phyloP scores from a whole-genome alignment of 352 stramenopile species.

The Pilasporangium apinafurcum region DNA sequence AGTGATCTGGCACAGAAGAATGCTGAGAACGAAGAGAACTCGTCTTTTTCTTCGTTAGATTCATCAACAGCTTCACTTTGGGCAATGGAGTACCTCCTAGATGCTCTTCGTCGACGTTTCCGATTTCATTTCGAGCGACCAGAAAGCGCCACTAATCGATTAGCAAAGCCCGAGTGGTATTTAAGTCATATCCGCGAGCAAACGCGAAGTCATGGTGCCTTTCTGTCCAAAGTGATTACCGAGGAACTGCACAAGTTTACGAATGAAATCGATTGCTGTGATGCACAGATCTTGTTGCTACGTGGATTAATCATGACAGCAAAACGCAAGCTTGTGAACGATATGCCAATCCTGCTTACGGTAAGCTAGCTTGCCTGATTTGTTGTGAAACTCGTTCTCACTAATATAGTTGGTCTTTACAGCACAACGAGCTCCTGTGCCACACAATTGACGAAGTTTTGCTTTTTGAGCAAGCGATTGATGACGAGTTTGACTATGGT shows the following conservation, averaged over 20 bases:
- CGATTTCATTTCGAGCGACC: constrained; percentile 67
- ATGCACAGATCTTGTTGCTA: constrained; percentile 57
- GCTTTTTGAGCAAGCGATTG: constrained; percentile 59
- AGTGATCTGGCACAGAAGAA: neutral
- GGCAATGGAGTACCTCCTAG: constrained; percentile 57
- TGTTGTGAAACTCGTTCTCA: neutral
- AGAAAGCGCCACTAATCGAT: constrained; percentile 60
- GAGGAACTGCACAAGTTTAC: constrained; percentile 43
- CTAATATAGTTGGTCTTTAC: constrained; percentile 2
- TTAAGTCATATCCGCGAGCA: constrained; percentile 58
- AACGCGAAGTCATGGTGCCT: constrained; percentile 29
- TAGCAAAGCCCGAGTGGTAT: constrained; percentile 75
- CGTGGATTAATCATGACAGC: constrained; percentile 32
- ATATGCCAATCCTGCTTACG: constrained; percentile 32
- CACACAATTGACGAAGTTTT: constrained; percentile 71
- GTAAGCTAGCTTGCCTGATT: constrained; percentile 11
- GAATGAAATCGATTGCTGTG: constrained; percentile 35
- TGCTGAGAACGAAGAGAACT: too few species aligned
- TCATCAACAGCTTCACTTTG: too few species aligned
- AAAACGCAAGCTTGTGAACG: constrained; percentile 39
- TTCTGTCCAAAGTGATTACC: constrained; percentile 32
- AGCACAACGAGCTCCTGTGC: constrained; percentile 48
- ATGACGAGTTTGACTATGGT: constrained; percentile 58
- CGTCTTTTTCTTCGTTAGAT: too few species aligned
- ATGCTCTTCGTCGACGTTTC: constrained; percentile 53